phyloP scores from a whole-genome alignment of 2,329 filamentous ascomycete genomes.

The Chlorencoelia australis region DNA sequence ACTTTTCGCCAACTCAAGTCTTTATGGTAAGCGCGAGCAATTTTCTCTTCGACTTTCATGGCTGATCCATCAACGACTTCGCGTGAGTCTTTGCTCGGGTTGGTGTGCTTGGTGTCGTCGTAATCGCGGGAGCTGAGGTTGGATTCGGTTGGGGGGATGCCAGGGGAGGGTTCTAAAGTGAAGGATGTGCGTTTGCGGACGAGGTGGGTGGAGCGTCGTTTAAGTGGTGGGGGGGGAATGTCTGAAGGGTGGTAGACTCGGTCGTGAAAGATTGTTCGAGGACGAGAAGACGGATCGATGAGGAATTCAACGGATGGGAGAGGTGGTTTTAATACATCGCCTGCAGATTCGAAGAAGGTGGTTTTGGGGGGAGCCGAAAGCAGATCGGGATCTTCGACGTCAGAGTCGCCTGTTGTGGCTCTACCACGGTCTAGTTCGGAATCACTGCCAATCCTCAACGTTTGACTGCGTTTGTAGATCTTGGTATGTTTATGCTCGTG shows the following conservation, averaged over 20 bases:
- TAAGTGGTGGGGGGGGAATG: slow-evolving; percentile 71
- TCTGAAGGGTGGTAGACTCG: slow-evolving; percentile 89
- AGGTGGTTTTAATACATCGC: slow-evolving; percentile 84
- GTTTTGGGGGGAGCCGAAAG: slow-evolving; percentile 73
- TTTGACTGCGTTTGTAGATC: slow-evolving; percentile 72
- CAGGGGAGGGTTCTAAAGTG: slow-evolving; percentile 4
- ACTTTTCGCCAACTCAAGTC: slow-evolving; percentile 95
- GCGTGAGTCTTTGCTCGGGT: slow-evolving; percentile 35
- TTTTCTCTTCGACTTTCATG: slow-evolving; percentile 96
- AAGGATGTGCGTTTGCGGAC: slow-evolving; percentile 14
- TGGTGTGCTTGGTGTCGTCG: slow-evolving; percentile 40
- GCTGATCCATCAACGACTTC: slow-evolving; percentile 48
- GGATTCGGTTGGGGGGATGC: slow-evolving; percentile 31
- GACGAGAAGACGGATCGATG: slow-evolving; percentile 69
- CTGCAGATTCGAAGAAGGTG: slow-evolving; percentile 89
- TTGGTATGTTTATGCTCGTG: slow-evolving; percentile 52
- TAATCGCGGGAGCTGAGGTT: slow-evolving; percentile 38
- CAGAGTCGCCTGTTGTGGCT: slow-evolving; percentile 20
- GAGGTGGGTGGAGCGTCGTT: slow-evolving; percentile 35
- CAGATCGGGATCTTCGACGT: slow-evolving; percentile 35
- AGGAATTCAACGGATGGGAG: slow-evolving; percentile 74
- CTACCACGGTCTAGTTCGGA: slow-evolving; percentile 25
- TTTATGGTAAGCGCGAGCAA: slow-evolving; percentile 87
- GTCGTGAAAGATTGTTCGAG: slow-evolving; percentile 92
- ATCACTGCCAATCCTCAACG: slow-evolving; percentile 40